A percentile compares a stretch with the other conserved stretches of the same genome.
Evolutionary conservation across 2,329 filamentous ascomycete genomes (phyloP).

Genomic region (Trichoderma sp.): DNA sequence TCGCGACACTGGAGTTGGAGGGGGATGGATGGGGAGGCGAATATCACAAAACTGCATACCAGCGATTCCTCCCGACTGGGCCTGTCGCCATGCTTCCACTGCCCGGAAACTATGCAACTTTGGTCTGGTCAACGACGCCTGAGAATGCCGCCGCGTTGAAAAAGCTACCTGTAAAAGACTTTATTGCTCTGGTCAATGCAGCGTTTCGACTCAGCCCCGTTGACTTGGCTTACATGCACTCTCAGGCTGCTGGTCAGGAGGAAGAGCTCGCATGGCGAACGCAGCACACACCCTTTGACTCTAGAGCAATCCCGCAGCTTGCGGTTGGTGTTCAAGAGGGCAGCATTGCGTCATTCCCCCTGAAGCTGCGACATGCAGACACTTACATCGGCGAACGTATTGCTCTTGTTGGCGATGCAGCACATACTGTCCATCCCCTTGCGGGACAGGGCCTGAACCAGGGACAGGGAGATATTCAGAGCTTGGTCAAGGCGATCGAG

Average conservation of each 20-base stretch:
- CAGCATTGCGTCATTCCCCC: conserved; percentile 85
- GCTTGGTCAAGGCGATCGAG: conserved; percentile 73
- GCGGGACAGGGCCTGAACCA: conserved; percentile 95
- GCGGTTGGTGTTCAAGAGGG: conserved; percentile 75
- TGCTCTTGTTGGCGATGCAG: conserved; percentile 90
- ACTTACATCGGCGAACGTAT: conserved; percentile 90
- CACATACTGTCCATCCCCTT: conserved; percentile 92
- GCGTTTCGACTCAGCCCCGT: conserved; percentile 81
- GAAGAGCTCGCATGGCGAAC: conserved; percentile 86
- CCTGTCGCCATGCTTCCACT: conserved; percentile 90
- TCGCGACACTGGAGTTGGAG: conserved; percentile 81
- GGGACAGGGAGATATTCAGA: conserved; percentile 85
- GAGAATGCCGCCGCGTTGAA: conserved; percentile 79
- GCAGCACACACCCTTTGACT: conserved; percentile 65
- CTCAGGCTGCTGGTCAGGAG: conserved; percentile 58
- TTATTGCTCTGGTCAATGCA: conserved; percentile 87
- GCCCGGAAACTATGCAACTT: conserved; percentile 77
- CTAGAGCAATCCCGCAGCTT: conserved; percentile 63
- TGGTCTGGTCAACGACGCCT: conserved; percentile 95
- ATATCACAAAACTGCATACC: conserved; percentile 77
- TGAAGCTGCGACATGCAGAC: conserved; percentile 90
- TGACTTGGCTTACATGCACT: conserved; percentile 84
- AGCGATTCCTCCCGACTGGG: conserved; percentile 90
- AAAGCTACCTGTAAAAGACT: conserved; percentile 70
- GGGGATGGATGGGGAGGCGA: conserved; percentile 59